These are phyloP conservation scores for Besnoitia besnoiti DNA, from an alignment of 169 alveolate species.

Conservation along the genomic window DNA sequence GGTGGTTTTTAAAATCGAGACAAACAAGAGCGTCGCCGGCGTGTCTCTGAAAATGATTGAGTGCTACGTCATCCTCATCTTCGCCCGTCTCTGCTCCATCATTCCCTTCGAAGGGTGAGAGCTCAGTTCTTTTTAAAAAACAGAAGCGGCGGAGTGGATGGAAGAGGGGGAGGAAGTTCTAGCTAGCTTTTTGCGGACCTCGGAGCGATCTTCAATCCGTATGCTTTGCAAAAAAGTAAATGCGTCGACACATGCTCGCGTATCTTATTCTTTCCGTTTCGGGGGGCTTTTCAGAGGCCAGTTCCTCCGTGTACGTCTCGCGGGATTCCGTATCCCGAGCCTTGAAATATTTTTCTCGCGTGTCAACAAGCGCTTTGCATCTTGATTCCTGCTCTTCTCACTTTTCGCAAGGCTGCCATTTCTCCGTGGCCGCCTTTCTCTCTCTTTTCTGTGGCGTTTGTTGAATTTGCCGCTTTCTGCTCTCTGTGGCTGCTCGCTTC, in stretches of 20 bases:
- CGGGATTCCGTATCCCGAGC: too few relatives aligned
- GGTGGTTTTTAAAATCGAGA: constrained; percentile 85
- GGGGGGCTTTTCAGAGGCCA: too few relatives aligned
- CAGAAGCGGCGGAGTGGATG: not conserved
- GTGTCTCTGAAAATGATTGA: constrained; percentile 89
- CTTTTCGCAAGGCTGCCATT: not conserved
- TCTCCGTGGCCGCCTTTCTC: not conserved
- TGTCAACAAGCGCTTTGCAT: too few relatives aligned
- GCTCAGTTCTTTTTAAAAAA: not conserved
- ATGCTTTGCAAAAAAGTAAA: not conserved
- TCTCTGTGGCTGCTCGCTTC: not conserved
- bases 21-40: constrained; percentile 85
- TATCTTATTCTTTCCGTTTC: too few relatives aligned
- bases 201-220: not conserved
- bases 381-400: too few relatives aligned
- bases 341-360: too few relatives aligned
- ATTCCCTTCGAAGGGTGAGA: constrained; percentile 91
- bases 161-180: too few relatives aligned
- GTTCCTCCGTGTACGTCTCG: too few relatives aligned
- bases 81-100: constrained; percentile 87
- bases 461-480: not conserved
- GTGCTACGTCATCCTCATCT: constrained; percentile 85
- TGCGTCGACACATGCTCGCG: too few relatives aligned
- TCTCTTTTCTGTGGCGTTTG: not conserved
- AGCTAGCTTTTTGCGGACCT: not conserved